phyloP scores from a whole-genome alignment of 768 basidiomycete species.

The Russula brevipes region DNA sequence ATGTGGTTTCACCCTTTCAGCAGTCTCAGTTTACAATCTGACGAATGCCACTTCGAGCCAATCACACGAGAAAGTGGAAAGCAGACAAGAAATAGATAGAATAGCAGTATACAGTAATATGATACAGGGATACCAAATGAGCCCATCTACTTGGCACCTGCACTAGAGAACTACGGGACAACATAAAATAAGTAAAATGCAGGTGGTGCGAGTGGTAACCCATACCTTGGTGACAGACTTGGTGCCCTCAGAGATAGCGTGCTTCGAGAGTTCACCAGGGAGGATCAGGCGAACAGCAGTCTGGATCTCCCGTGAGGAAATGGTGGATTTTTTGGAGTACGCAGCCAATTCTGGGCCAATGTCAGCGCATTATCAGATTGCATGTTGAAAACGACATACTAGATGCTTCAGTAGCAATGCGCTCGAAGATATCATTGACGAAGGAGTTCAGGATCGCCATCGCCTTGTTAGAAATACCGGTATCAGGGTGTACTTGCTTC shows the following conservation, averaged over 20 bases:
- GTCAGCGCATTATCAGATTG: not conserved
- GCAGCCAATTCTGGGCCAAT: constrained; percentile 72
- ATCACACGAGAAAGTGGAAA: not conserved
- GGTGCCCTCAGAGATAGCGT: constrained; percentile 91
- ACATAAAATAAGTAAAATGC: constrained; percentile 6
- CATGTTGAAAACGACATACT: constrained; percentile 45
- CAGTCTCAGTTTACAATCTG: not conserved
- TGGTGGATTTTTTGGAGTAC: constrained; percentile 98
- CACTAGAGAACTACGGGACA: constrained; percentile 57
- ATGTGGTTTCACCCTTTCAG: not conserved
- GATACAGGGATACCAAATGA: constrained; percentile 14
- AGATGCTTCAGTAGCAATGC: constrained; percentile 87
- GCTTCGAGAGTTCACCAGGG: constrained; percentile 92
- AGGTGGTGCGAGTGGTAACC: not conserved
- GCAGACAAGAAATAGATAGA: constrained; percentile 20
- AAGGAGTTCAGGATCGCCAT: constrained; percentile 97
- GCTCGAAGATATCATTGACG: constrained; percentile 93
- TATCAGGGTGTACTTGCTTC: constrained; percentile 97
- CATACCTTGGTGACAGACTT: constrained; percentile 83
- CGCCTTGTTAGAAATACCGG: constrained; percentile 98
- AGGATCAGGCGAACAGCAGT: constrained; percentile 96
- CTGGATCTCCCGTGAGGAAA: constrained; percentile 97
- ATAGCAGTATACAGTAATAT: constrained; percentile 31
- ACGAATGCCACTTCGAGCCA: not conserved
- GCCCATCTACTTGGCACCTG: constrained; percentile 54